Conservation (phyloP, 23 red algal genomes). For the Pyropia haitanensis region DNA sequence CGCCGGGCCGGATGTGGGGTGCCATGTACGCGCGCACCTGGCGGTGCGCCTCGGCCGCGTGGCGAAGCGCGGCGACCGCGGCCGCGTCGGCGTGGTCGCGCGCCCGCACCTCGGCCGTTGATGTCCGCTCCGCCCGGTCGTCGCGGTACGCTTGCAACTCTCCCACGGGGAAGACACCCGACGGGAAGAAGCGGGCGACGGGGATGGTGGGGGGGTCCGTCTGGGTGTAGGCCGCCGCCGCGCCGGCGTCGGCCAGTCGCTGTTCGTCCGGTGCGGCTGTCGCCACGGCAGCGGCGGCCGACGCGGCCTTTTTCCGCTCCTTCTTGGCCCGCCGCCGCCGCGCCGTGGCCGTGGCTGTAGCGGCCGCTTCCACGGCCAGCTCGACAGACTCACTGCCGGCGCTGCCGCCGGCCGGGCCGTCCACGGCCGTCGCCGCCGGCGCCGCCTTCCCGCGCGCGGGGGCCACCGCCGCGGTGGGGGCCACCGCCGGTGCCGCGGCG, state of each 20-base stretch:
- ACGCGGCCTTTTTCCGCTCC: neutral
- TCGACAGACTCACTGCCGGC: no score
- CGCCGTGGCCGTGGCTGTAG: no score
- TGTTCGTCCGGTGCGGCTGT: neutral
- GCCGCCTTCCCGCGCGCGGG: no score
- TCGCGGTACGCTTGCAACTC: constrained; percentile 8
- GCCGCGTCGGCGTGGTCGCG: neutral
- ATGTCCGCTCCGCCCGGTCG: constrained; percentile 1
- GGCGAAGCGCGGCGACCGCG: neutral
- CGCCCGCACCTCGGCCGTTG: constrained; percentile 8
- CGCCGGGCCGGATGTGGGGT: constrained; percentile 16
- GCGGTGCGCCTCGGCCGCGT: constrained; percentile 36
- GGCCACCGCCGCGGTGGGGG: no score
- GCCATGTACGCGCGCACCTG: constrained; percentile 31
- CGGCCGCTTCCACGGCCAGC: no score
- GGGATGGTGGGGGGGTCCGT: constrained; percentile 6
- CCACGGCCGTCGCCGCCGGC: no score
- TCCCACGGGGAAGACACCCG: constrained; percentile 14
- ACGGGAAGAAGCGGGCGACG: constrained; percentile 6
- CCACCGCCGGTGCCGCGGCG: no score
- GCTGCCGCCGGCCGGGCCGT: no score
- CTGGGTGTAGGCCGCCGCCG: neutral
- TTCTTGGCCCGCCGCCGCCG: neutral
- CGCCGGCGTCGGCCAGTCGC: neutral
- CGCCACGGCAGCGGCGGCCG: neutral